Conservation (phyloP, 139 green algal genomes). For the Edaphochlamys debaryana region DNA sequence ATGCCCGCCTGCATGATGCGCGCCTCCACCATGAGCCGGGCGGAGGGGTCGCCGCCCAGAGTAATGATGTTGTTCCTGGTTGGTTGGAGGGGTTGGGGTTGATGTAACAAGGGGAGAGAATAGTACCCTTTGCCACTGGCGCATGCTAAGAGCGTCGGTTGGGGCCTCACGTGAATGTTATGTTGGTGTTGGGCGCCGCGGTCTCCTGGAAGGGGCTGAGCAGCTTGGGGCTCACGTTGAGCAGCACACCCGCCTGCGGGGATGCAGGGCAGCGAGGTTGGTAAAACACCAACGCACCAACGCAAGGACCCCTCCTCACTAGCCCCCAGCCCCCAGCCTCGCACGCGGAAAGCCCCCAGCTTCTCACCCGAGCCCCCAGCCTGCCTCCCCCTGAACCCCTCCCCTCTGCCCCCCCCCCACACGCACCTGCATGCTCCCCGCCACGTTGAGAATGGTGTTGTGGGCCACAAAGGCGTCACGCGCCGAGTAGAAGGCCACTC, state of each 20-base stretch:
- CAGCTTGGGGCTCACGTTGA: constrained; percentile 39
- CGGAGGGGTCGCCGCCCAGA: not conserved
- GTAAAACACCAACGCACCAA: not conserved
- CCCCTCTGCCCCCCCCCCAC: no score
- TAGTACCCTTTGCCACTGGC: not conserved
- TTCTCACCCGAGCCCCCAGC: no score
- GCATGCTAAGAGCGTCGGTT: not conserved
- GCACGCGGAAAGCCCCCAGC: no score
- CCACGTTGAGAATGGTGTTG: no score
- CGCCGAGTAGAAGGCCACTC: constrained; percentile 32
- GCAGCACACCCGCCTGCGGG: constrained; percentile 37
- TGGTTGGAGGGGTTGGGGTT: not conserved
- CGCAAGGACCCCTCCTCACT: no score
- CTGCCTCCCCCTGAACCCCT: no score
- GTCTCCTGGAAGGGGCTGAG: not conserved
- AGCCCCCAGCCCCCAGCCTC: no score
- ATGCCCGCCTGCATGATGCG: constrained; percentile 16
- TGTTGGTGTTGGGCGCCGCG: constrained; percentile 40
- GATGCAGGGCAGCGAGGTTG: not conserved
- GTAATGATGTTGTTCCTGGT: constrained; percentile 6
- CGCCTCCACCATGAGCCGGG: constrained; percentile 30
- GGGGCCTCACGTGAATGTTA: constrained; percentile 15
- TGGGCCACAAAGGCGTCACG: constrained; percentile 22
- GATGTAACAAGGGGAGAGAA: not conserved
- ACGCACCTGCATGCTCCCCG: no score